A percentile compares a stretch with the other conserved stretches of the same genome.
These are phyloP conservation scores for Salix viminalis DNA, from an alignment of 345 rosid genomes.

Conservation along the genomic window DNA sequence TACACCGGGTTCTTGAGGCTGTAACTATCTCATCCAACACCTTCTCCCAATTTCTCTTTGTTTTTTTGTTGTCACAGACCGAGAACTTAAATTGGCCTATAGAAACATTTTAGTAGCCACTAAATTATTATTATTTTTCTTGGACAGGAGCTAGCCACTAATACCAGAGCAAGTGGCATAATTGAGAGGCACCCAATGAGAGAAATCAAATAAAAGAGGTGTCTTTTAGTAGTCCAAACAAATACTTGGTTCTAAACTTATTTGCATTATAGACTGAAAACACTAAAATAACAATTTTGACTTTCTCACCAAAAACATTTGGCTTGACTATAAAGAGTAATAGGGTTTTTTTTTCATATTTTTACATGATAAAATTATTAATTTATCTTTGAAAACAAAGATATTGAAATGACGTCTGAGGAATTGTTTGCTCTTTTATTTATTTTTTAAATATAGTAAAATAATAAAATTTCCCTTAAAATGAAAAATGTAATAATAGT, in stretches of 20 bases:
- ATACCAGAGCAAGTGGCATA: neutral
- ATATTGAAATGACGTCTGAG: accelerated
- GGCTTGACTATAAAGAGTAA: neutral
- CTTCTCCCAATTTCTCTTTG: neutral
- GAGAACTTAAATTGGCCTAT: too few species aligned
- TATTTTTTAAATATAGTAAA: too few species aligned
- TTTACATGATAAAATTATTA: too few species aligned
- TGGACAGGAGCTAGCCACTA: neutral
- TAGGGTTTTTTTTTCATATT: too few species aligned
- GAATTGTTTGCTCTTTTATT: too few species aligned
- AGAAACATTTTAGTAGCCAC: neutral
- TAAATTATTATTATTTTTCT: neutral
- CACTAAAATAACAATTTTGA: too few species aligned
- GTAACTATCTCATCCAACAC: neutral
- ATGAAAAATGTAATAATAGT: too few species aligned
- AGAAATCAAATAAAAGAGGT: too few species aligned
- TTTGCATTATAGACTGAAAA: too few species aligned
- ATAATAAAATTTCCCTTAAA: neutral
- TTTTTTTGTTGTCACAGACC: neutral
- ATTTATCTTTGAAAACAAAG: too few species aligned
- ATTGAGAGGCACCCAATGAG: neutral
- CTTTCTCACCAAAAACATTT: too few species aligned
- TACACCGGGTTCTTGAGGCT: neutral
- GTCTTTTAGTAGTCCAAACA: too few species aligned
- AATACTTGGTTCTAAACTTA: neutral